Percentiles rank a stretch among this genome's conserved stretches.
These are phyloP conservation scores for Entoloma clypeatum DNA, from an alignment of 1,284 basidiomycete species.

Conservation along the genomic window DNA sequence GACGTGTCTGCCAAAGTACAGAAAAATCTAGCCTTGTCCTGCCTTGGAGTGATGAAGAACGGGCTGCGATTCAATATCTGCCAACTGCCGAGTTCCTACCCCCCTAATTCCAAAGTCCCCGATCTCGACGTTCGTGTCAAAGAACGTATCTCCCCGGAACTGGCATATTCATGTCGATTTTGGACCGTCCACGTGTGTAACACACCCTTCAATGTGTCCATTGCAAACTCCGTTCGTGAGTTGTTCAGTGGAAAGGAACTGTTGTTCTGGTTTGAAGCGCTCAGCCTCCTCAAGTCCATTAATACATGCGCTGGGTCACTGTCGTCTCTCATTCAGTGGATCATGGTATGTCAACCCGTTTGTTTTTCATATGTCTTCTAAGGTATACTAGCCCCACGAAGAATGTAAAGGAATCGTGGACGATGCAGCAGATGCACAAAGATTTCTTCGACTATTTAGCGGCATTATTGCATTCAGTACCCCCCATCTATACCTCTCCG, in stretches of 20 bases:
- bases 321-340: conserved; percentile 14
- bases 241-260: conserved; percentile 17
- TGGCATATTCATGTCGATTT: conserved; percentile 32
- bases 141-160: conserved; percentile 22
- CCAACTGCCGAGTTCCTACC: conserved; percentile 25
- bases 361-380: conserved; percentile 1
- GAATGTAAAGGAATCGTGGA: conserved; percentile 9
- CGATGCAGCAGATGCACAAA: conserved; percentile 25
- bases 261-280: conserved; percentile 36
- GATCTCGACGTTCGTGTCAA: conserved; percentile 21
- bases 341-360: conserved; percentile 18
- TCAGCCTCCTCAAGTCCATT: conserved; percentile 30
- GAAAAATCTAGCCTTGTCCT: conserved; percentile 19
- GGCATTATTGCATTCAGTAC: conserved; percentile 29
- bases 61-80: conserved; percentile 34
- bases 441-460: conserved; percentile 29
- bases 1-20: conserved; percentile 16
- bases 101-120: conserved; percentile 21
- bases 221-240: neutral
- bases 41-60: conserved; percentile 25
- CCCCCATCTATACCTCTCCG: conserved; percentile 39
- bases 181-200: conserved; percentile 31
- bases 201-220: neutral
- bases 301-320: conserved; percentile 16
- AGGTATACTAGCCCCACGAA: conserved; percentile 5